Evolutionary conservation across 2,329 filamentous ascomycete genomes (phyloP).

Genomic region (Chaetomiaceae sp.): DNA sequence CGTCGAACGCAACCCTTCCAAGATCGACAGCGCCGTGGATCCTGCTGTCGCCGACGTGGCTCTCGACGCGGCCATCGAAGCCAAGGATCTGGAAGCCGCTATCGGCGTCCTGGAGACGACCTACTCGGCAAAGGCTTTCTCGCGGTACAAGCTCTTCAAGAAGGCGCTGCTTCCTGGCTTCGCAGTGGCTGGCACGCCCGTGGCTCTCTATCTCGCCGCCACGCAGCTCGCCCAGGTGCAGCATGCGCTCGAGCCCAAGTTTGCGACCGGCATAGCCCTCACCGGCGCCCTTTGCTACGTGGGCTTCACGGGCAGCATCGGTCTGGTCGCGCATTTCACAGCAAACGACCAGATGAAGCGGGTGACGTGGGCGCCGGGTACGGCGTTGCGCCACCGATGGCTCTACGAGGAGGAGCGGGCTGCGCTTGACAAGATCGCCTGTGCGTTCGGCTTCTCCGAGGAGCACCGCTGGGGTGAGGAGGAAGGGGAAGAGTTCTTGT

Average conservation of each 20-base stretch:
- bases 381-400: slow-evolving; percentile 76
- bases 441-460: slow-evolving; percentile 89
- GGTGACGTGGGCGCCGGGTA: slow-evolving; percentile 82
- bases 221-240: slow-evolving; percentile 61
- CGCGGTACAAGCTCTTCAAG: slow-evolving; percentile 60
- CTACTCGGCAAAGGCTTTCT: slow-evolving; percentile 61
- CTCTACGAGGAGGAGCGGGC: slow-evolving; percentile 83
- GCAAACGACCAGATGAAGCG: slow-evolving; percentile 92
- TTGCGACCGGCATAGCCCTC: slow-evolving; percentile 73
- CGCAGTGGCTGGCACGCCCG: slow-evolving; percentile 51
- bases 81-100: slow-evolving; percentile 70
- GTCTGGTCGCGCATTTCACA: slow-evolving; percentile 76
- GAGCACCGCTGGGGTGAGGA: slow-evolving; percentile 77
- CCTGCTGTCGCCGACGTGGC: slow-evolving; percentile 64
- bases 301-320: slow-evolving; percentile 71
- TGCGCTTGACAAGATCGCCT: slow-evolving; percentile 77
- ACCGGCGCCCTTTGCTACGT: slow-evolving; percentile 78
- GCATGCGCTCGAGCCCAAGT: slow-evolving; percentile 66
- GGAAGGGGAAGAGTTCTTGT: slow-evolving; percentile 84
- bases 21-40: slow-evolving; percentile 65
- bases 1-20: slow-evolving; percentile 58
- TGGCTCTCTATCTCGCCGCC: slow-evolving; percentile 65
- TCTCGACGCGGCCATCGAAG: slow-evolving; percentile 70
- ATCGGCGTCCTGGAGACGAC: slow-evolving; percentile 68
- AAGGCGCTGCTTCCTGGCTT: slow-evolving; percentile 55